Base-by-base conservation (phyloP, 257 asterid genomes). In the Penstemon davidsonii region DNA sequence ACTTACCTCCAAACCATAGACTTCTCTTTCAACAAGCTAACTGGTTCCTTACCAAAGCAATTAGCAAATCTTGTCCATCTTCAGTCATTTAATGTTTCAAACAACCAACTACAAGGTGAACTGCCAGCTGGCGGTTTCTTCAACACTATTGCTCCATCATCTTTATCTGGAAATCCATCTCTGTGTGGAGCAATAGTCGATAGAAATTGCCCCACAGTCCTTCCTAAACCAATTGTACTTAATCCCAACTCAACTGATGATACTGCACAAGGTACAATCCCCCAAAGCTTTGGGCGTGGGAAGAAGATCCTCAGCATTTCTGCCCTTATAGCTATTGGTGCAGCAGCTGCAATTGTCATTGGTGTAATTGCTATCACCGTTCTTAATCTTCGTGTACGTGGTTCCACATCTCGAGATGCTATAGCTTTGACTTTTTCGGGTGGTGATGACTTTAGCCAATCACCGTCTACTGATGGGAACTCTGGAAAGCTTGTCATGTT, bases 401-500 rank as follows among this genome's bases (percentile, higher is more conserved):
- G 92, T 33, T 72, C 91, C 13, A 33, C 69, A 67, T 60, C 95
- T 42, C 85, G 55, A 36, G 76, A 91, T 45, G 84, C 95, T 15
- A 84, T 72, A 3, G 90, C 88, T 46, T 84, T 85, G 43, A 68
- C 93, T 2, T 85, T 87, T 66, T 85, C 93, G 8, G 93, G 88
- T 5, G 95, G 94, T 1, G 90, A 91, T 19, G 93, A 85, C 62
- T 84, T 70, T 73, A 87, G 94, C 80, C 80, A 62, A 52, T 88
- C 95, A 2, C 86, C 87, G 2, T 73, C 85, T 55, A 72, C 87
- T 4, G 90, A 87, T 70, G 87, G 86, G 19, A 79, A 76, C 72
- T 91, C 97, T 0, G 98, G 95, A 54, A 91, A 91, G 79, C 95
- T 91, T 1, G 96, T 91, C 72, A 88, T 91, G 98, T 91, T 91